phyloP scores from a whole-genome alignment of 768 basidiomycete species.

The Ramaria sp. region DNA sequence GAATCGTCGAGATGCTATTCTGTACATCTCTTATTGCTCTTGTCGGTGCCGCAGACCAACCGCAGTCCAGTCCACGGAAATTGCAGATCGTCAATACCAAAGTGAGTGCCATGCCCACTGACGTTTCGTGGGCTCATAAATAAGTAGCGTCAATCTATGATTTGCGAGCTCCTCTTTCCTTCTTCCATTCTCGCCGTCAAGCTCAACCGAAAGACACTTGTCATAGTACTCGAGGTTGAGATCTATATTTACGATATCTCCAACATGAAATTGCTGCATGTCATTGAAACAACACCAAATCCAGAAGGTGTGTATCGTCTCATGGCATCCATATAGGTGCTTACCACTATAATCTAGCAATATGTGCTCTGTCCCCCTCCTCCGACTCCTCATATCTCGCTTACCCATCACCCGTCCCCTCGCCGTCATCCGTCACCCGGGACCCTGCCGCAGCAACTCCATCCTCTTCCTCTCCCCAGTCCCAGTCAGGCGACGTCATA shows the following conservation, averaged over 20 bases:
- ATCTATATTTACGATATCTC: slow-evolving; percentile 99
- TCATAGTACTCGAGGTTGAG: slow-evolving; percentile 93
- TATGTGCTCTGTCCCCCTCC: slow-evolving; percentile 89
- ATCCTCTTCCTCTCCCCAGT: slow-evolving; percentile 25
- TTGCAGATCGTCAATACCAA: slow-evolving; percentile 99
- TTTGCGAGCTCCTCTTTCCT: slow-evolving; percentile 96
- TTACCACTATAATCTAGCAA: slow-evolving; percentile 41
- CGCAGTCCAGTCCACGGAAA: slow-evolving; percentile 82
- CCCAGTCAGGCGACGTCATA: slow-evolving; percentile 77
- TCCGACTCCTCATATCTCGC: slow-evolving; percentile 91
- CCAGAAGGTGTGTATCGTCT: slow-evolving; percentile 61
- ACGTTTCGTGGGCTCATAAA: background rate
- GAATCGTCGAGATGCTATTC: slow-evolving; percentile 99
- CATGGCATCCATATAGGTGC: background rate
- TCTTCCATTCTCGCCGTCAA: slow-evolving; percentile 96
- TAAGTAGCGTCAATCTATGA: slow-evolving; percentile 86
- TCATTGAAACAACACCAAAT: slow-evolving; percentile 94
- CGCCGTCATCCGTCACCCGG: slow-evolving; percentile 52
- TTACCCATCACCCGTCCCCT: slow-evolving; percentile 90
- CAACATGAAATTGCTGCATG: slow-evolving; percentile 95
- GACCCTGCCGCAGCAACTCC: slow-evolving; percentile 28
- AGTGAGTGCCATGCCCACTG: slow-evolving; percentile 31
- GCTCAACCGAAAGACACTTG: slow-evolving; percentile 91
- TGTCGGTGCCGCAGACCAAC: slow-evolving; percentile 91
- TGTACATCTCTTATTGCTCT: slow-evolving; percentile 96